Conservation (phyloP, 2,329 filamentous ascomycete species). For the Ploettnerulaceae sp. region DNA sequence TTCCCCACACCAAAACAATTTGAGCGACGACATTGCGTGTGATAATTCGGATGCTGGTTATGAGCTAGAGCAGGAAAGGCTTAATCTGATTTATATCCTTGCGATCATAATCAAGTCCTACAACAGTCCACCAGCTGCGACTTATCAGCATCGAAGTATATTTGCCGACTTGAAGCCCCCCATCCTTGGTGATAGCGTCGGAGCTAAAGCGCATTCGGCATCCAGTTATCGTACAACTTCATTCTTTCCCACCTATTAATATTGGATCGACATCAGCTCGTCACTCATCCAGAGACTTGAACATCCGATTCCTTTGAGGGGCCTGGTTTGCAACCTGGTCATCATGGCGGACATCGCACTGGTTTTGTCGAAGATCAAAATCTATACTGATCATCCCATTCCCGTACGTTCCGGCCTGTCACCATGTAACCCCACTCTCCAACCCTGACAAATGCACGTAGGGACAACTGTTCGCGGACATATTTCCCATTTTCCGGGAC, state of each 20-base stretch:
- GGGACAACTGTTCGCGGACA: constrained; percentile 24
- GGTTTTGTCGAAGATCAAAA: constrained; percentile 21
- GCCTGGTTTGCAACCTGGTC: background rate
- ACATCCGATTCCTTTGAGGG: background rate
- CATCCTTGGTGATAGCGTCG: background rate
- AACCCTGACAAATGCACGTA: background rate
- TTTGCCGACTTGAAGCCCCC: background rate
- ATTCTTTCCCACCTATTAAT: no score
- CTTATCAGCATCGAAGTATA: background rate
- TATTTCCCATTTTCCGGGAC: constrained; percentile 23
- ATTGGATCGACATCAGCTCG: no score
- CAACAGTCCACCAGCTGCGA: constrained; percentile 4
- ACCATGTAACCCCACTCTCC: background rate
- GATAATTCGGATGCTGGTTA: background rate
- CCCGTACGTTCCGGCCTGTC: constrained; percentile 10
- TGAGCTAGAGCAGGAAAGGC: constrained; percentile 5
- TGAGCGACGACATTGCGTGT: background rate
- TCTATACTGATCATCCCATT: constrained; percentile 20
- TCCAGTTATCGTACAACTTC: no score
- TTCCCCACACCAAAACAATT: background rate
- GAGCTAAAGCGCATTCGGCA: background rate
- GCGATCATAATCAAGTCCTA: background rate
- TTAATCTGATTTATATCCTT: constrained; percentile 6
- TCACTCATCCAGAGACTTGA: no score
- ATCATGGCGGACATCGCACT: constrained; percentile 19